Evolutionary conservation across 345 rosid species (phyloP), one percentile per base, ranked within the genome.

Genomic region (Trapa bicornis): DNA sequence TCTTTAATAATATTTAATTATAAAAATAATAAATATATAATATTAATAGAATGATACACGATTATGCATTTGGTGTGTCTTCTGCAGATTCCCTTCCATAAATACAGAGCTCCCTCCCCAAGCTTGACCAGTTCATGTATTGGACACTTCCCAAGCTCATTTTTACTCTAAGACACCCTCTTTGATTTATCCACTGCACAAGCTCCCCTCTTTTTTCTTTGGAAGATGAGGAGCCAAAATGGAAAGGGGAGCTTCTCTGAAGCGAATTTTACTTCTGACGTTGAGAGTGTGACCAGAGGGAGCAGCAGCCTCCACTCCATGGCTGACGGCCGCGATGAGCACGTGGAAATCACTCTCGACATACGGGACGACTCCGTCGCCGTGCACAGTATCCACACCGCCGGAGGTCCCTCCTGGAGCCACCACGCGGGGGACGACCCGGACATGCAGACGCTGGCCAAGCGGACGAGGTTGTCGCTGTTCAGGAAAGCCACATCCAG

Each of bases 311-410:
- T 22, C 17, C 7, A 64, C 72, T 16, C 13, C 35, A 37, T 14
- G 12, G 53, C 65, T 11, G 78, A 63, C 1, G 77, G 67, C 29
- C 29, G 29, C 14, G 75, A 81, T 5, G 84, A 81, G 11, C 89
- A 83, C 66, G 98, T 89, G 0, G 98, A 92, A 79, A 87, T 92
- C 74, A 92, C 98, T 42, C 80, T 89, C 6, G 96, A 89, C 75
- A 86, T 92, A 48, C 78, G 83, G 38, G 89, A 89, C 58, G 96
- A 87, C 43, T 81, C 94, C 0, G 92, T 91, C 2, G 94, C 88
- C 7, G 96, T 92, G n/a, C 96, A 92, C 77, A 89, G 98, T 66
- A 95, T 92, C 57, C 89, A 89, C 8, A 77, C 83, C 4, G 90
- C 94, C 11, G 84, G 37, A 1, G 38, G 63, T 7, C 48, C 48